phyloP scores from a whole-genome alignment of 1,139 yeast genomes.

The Zygoascus hellenicus region DNA sequence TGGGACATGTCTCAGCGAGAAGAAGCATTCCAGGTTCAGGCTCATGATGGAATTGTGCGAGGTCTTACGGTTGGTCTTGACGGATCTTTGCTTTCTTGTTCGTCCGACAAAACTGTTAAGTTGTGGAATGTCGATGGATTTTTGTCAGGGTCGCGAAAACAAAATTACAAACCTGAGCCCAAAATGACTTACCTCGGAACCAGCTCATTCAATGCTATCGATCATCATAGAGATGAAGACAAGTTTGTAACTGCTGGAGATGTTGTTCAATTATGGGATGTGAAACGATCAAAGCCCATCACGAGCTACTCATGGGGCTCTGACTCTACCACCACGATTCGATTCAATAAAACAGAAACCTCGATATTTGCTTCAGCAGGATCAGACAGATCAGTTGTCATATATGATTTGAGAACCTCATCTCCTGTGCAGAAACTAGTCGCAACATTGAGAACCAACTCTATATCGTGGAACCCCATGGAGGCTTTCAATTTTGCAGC shows the following conservation, averaged over 20 bases:
- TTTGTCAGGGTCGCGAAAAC: conserved; percentile 20
- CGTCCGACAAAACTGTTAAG: conserved; percentile 85
- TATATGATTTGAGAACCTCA: conserved; percentile 89
- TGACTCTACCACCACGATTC: conserved; percentile 75
- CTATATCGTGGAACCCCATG: conserved; percentile 95
- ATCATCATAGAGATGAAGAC: conserved; percentile 72
- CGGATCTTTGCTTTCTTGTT: conserved; percentile 70
- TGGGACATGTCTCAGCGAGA: conserved; percentile 81
- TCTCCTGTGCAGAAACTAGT: conserved; percentile 89
- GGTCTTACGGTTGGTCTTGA: conserved; percentile 79
- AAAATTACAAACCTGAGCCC: conserved; percentile 28
- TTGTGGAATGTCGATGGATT: conserved; percentile 55
- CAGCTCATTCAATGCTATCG: conserved; percentile 78
- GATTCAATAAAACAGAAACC: conserved; percentile 86
- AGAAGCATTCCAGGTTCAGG: conserved; percentile 72
- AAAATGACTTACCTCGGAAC: conserved; percentile 74
- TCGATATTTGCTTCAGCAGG: conserved; percentile 88
- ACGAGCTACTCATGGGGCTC: conserved; percentile 92
- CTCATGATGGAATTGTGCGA: conserved; percentile 85
- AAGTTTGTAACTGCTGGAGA: conserved; percentile 92
- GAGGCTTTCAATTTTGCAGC: conserved; percentile 92
- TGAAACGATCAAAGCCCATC: conserved; percentile 67
- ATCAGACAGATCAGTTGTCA: conserved; percentile 80
- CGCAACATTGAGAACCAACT: conserved; percentile 75
- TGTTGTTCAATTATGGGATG: conserved; percentile 84